Percentiles rank a stretch among this genome's conserved stretches.
Conservation (phyloP, 345 rosid species). For the Firmiana major region DNA sequence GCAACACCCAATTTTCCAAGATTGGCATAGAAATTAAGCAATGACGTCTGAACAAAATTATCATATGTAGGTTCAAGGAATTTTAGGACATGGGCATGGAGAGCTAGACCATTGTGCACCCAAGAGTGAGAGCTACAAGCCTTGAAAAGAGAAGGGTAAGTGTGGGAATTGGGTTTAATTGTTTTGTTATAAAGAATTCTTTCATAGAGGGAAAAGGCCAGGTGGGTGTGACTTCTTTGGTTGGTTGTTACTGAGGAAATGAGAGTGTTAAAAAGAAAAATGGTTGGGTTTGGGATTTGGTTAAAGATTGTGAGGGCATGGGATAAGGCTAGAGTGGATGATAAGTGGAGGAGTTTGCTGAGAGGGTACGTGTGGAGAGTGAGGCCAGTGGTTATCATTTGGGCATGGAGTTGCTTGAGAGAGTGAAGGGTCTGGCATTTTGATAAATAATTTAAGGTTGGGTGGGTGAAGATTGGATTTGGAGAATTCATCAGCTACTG, state of each 20-base stretch:
- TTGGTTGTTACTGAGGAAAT: slow-evolving; percentile 38
- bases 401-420: slow-evolving; percentile 53
- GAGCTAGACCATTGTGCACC: slow-evolving; percentile 42
- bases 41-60: slow-evolving; percentile 47
- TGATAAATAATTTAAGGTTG: slow-evolving; percentile 32
- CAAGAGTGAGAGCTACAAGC: slow-evolving; percentile 42
- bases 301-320: slow-evolving; percentile 49
- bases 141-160: slow-evolving; percentile 69
- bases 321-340: slow-evolving; percentile 34
- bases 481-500: slow-evolving; percentile 38
- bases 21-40: slow-evolving; percentile 53
- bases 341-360: slow-evolving; percentile 45
- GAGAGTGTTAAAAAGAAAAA: slow-evolving; percentile 59
- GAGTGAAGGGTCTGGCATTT: slow-evolving; percentile 42
- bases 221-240: slow-evolving; percentile 22
- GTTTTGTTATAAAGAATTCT: slow-evolving; percentile 19
- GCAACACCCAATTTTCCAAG: slow-evolving; percentile 45
- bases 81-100: slow-evolving; percentile 58
- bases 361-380: slow-evolving; percentile 62
- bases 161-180: slow-evolving; percentile 44
- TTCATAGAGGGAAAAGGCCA: slow-evolving; percentile 48
- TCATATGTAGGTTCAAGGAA: slow-evolving; percentile 43
- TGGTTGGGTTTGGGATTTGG: slow-evolving; percentile 43
- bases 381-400: slow-evolving; percentile 44
- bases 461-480: slow-evolving; percentile 36